phyloP scores from a whole-genome alignment of 306 rosid genomes.

The Prosopis cineraria region DNA sequence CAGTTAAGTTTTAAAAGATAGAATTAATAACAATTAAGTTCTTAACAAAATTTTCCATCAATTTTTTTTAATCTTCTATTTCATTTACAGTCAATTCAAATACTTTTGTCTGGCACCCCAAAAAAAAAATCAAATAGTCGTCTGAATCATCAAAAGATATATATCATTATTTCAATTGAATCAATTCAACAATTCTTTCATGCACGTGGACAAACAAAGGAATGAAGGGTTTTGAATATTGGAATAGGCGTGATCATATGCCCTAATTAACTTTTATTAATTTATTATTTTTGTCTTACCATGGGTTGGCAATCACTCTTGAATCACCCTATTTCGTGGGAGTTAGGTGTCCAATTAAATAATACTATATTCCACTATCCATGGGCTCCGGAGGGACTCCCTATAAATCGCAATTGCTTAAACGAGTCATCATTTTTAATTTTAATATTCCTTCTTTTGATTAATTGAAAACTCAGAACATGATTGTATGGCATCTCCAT shows the following conservation, averaged over 20 bases:
- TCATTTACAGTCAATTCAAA: neutral
- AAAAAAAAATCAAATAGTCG: no score
- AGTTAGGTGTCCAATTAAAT: neutral
- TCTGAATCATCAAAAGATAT: neutral
- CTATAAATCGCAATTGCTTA: neutral
- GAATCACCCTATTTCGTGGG: neutral
- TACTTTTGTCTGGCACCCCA: neutral
- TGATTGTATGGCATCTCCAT: no score
- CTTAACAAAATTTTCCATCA: neutral
- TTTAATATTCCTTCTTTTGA: neutral
- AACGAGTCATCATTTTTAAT: neutral
- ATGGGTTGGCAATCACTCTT: neutral
- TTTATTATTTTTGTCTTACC: neutral
- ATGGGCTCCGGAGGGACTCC: neutral
- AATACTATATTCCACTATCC: neutral
- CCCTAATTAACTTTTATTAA: neutral
- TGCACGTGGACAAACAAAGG: neutral
- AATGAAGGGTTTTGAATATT: neutral
- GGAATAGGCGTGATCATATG: neutral
- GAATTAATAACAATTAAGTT: no score
- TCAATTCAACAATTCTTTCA: neutral
- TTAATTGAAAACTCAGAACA: neutral
- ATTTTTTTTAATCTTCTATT: neutral
- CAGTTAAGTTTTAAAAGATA: no score
- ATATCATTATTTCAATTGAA: neutral